Base-by-base conservation (phyloP, 164 flowering plant species). In the Umbellularia californica region DNA sequence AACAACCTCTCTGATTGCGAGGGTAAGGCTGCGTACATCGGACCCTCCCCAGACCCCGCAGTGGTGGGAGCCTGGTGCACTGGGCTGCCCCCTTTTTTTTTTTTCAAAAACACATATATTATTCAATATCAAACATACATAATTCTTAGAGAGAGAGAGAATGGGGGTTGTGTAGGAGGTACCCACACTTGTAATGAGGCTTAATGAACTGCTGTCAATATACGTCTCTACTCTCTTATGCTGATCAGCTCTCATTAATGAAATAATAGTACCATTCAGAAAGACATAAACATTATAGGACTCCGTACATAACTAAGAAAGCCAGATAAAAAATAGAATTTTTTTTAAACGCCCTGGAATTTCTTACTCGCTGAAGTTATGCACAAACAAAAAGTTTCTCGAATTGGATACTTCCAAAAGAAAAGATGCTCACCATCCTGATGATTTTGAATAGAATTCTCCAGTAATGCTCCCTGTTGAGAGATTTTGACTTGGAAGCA, bases 401-500 rank as follows among this genome's bases (percentile, higher is more conserved):
- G 14, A 71, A 51, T 52, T 27, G 25, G 24, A 20, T 5, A 72
- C 2, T 30, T 28, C 6, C 50, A 71, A 70, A 24, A 28, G 22
- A 41, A 27, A 24, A 72, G 65, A 13, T 55, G 28, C 78, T 80
- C 73, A 83, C 85, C 74, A 50, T 74, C 77, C 50, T 55, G 72
- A 69, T 65, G 25, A 70, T 50, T 58, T 33, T 69, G 67, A 62
- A 65, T 20, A 25, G 79, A 68, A 30, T 47, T 14, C 0, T 72
- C 78, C 33, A 65, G 64, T 13, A 67, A 73, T 71, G 71, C 85
- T 63, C 69, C 72, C 69, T 81, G 69, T 63, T 65, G 76, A 76
- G 81, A 80, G 74, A 64, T 69, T 74, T 76, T 76, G 63, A 74
- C 70, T 58, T 80, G 74, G 50, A 73, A 69, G 60, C 62, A 76